Percentiles rank a stretch among this genome's conserved stretches.
phyloP scores from a whole-genome alignment of 2,329 filamentous ascomycete genomes.

The Colletotrichum sansevieriae region DNA sequence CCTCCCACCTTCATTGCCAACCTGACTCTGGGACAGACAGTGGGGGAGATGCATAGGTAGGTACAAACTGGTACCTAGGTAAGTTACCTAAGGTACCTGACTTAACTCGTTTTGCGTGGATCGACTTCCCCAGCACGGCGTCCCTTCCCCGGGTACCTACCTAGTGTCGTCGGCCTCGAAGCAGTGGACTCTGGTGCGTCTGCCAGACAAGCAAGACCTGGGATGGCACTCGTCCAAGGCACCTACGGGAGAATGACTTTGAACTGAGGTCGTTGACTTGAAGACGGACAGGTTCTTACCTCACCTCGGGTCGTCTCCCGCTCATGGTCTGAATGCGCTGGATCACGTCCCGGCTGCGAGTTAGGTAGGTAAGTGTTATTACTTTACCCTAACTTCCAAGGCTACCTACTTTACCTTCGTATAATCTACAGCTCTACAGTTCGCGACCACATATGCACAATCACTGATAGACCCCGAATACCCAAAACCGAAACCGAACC shows the following conservation, averaged over 20 bases:
- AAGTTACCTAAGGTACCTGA: not conserved
- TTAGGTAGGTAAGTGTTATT: no score
- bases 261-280: not conserved
- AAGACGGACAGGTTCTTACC: no score
- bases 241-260: not conserved
- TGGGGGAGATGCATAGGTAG: slow-evolving; percentile 8
- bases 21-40: slow-evolving; percentile 29
- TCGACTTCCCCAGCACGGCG: slow-evolving; percentile 17
- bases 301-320: no score
- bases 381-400: not conserved
- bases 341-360: not conserved
- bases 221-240: slow-evolving; percentile 1
- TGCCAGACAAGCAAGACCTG: slow-evolving; percentile 16
- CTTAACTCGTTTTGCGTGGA: not conserved
- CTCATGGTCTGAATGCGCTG: not conserved
- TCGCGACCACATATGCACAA: not conserved
- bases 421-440: slow-evolving; percentile 2
- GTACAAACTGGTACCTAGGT: slow-evolving; percentile 10
- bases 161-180: slow-evolving; percentile 1
- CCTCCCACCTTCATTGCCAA: not conserved
- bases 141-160: slow-evolving; percentile 7
- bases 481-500: slow-evolving; percentile 2
- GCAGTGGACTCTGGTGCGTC: not conserved
- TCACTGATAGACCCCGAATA: not conserved
- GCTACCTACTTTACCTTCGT: not conserved